Evolutionary conservation across 108 stramenopile species (phyloP), one percentile per base, ranked within the genome.

Genomic region (Stephanodiscus minutulus): DNA sequence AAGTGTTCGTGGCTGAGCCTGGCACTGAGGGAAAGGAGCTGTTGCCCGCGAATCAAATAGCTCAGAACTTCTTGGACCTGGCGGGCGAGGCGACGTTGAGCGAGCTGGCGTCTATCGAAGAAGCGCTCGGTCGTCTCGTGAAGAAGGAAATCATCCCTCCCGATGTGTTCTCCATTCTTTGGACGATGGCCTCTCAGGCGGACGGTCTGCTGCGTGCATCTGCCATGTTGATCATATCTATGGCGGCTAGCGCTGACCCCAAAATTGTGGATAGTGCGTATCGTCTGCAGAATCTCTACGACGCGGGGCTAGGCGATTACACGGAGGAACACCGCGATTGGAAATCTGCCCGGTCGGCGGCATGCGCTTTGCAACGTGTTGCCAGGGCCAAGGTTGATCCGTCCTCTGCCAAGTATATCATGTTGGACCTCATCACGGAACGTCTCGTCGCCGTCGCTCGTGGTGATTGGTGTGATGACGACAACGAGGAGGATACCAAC

Each of bases 71-170:
- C 10, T 61, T 98, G 7, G 69, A 71, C 61, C 82, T 98, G 17
- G 89, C 79, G 13, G 82, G 83, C 7, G 74, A 88, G 41, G 86
- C 95, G 17, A 89, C 87, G 31, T 84, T 88, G 36, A 94, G 95
- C 43, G 96, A 97, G 65, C 83, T 91, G 17, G 94, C 96, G 12
- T 95, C 90, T 7, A 93, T 98, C 54, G 98, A 98, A 76, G 97
- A 98, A 71, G 94, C 90, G n/a, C 70, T 97, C 49, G 77, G 88
- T 29, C 74, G 83, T 15, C 76, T 93, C 11, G 96, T 95, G 13
- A 86, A 87, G 71, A 79, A 92, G 31, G 91, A 86, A 63, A 70
- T 77, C 25, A 89, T 94, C 43, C 93, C 92, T 24, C 82, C 86
- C 2, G 90, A 92, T 50, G 94, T 93, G 17, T 93, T 95, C 66